Conservation (phyloP, 2,329 filamentous ascomycete species). For the Aureobasidium pullulans region DNA sequence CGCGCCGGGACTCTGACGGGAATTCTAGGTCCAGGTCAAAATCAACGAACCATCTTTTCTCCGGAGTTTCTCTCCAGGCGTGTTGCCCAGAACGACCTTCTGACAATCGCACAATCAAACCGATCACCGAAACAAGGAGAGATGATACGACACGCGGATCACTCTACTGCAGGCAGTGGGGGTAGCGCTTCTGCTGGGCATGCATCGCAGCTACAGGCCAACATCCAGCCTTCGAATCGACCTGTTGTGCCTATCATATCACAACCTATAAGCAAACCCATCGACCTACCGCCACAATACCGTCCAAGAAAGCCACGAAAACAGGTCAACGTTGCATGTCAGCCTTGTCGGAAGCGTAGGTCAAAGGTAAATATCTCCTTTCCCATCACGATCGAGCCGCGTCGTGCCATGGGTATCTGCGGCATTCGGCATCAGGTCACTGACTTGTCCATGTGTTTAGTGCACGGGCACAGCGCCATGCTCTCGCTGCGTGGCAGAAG, state of each 20-base stretch:
- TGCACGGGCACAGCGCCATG: constrained; percentile 12
- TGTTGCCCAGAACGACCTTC: neutral
- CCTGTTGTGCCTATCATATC: constrained; percentile 6
- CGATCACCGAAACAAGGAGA: neutral
- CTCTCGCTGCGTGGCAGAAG: constrained; percentile 8
- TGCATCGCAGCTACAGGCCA: neutral
- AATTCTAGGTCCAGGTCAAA: neutral
- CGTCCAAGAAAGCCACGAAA: constrained; percentile 10
- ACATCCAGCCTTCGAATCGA: neutral
- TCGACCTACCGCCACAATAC: constrained; percentile 10
- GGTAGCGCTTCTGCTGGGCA: neutral
- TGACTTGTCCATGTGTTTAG: neutral
- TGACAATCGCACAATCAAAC: constrained; percentile 1
- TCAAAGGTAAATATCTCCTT: constrained; percentile 3
- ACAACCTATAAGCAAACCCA: constrained; percentile 8
- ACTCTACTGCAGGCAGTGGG: neutral
- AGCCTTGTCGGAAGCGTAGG: constrained; percentile 10
- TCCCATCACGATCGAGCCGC: neutral
- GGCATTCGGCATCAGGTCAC: neutral
- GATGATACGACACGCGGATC: constrained; percentile 6
- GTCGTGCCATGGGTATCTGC: neutral
- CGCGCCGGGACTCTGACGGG: neutral
- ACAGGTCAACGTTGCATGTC: constrained; percentile 11
- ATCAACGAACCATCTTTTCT: constrained; percentile 9
- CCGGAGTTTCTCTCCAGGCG: neutral